These are phyloP conservation scores for Pestalotiopsis sp. DNA, from an alignment of 2,329 filamentous ascomycete genomes.

Conservation along the genomic window DNA sequence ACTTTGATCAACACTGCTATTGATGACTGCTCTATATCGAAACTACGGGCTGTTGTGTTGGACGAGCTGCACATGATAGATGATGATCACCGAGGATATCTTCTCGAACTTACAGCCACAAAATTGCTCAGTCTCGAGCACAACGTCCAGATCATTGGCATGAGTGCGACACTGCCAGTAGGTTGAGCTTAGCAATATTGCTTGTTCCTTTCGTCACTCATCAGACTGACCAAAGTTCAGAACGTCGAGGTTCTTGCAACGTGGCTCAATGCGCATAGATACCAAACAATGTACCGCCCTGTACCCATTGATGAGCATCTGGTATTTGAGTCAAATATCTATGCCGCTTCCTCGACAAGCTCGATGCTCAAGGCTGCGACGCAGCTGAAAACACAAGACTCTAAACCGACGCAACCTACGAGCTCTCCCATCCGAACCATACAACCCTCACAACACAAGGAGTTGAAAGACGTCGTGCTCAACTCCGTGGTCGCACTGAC, in stretches of 20 bases:
- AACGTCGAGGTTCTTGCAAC: conserved; percentile 69
- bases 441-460: conserved; percentile 56
- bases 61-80: conserved; percentile 85
- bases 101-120: conserved; percentile 73
- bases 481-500: conserved; percentile 73
- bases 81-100: conserved; percentile 73
- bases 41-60: conserved; percentile 68
- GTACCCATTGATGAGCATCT: conserved; percentile 77
- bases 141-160: conserved; percentile 71
- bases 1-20: conserved; percentile 73
- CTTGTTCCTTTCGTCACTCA: not conserved
- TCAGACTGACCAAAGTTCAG: conserved; percentile 36
- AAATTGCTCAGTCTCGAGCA: conserved; percentile 72
- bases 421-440: conserved; percentile 49
- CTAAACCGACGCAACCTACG: conserved; percentile 34
- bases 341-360: conserved; percentile 60
- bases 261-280: conserved; percentile 73
- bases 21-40: conserved; percentile 67
- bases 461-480: conserved; percentile 64
- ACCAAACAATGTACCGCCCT: conserved; percentile 72
- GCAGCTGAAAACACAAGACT: conserved; percentile 42
- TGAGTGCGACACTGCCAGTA: conserved; percentile 79
- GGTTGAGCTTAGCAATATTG: conserved; percentile 23
- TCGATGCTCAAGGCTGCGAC: conserved; percentile 59
- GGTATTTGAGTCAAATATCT: conserved; percentile 70